A percentile compares a stretch with the other conserved stretches of the same genome.
phyloP scores from a whole-genome alignment of 805 yeast genomes.

The Schizosaccharomyces japonicus region DNA sequence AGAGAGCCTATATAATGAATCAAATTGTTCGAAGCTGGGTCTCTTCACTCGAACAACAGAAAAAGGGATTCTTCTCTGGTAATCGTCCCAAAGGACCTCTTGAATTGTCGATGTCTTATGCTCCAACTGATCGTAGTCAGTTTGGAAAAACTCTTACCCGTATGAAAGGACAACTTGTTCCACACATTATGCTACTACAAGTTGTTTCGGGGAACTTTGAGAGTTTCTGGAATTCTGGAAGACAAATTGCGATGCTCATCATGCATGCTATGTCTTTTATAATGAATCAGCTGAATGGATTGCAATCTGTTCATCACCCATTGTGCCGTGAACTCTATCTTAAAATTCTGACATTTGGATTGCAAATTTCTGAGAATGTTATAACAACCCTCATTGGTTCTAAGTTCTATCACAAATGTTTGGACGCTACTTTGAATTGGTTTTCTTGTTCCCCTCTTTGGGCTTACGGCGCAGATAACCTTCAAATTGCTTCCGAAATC shows the following conservation, averaged over 20 bases:
- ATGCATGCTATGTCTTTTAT: neutral
- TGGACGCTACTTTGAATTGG: slow-evolving; percentile 59
- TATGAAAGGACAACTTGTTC: slow-evolving; percentile 29
- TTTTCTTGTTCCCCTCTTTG: slow-evolving; percentile 30
- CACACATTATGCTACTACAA: slow-evolving; percentile 45
- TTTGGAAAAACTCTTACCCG: slow-evolving; percentile 28
- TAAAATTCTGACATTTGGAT: neutral
- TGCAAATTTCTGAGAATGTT: neutral
- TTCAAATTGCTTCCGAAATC: slow-evolving; percentile 48
- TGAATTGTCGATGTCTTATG: slow-evolving; percentile 43
- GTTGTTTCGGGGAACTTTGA: slow-evolving; percentile 57
- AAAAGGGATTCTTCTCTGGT: neutral
- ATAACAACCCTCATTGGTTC: neutral
- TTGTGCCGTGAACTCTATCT: slow-evolving; percentile 1
- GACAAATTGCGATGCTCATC: neutral
- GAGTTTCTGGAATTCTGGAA: slow-evolving; percentile 14
- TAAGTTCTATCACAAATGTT: slow-evolving; percentile 4
- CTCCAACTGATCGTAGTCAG: slow-evolving; percentile 50
- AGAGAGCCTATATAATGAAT: slow-evolving; percentile 36
- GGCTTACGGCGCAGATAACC: slow-evolving; percentile 48
- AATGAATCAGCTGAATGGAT: neutral
- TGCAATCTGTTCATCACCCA: neutral
- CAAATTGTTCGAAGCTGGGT: slow-evolving; percentile 54
- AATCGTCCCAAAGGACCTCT: neutral
- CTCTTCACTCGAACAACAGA: slow-evolving; percentile 8